Base-by-base conservation (phyloP, 345 rosid genomes). In the Eucalyptus leucophloia region DNA sequence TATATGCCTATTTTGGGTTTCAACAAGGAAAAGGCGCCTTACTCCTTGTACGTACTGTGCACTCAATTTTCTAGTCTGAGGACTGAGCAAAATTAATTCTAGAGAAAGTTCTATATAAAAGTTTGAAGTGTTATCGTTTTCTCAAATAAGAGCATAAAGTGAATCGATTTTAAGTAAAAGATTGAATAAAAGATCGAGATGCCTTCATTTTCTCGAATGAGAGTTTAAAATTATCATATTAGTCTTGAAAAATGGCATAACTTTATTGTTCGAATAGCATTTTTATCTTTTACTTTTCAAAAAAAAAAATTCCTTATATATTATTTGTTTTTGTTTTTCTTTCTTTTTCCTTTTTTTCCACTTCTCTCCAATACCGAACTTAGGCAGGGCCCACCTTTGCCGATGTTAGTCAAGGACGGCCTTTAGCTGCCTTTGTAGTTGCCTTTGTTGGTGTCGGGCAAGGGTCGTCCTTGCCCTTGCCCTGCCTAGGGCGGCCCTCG, bases 211-310 rank as follows among this genome's bases (percentile, higher is more conserved):
- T 51, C 0, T 18, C 4, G 8, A 1, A 53, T 19, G 8, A 53
- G 0, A 18, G 4, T 53, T 53, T 53, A 7, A 8, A 53, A 53
- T 53, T 2, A 53, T 53, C 24, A 53, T 53, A 19, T 8, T 0
- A 53, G 0, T 0, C 4, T 1, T 0, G 0, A 53, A 53, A 8
- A 53, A 53, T 1, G 2, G 11, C 1, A 0, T 19, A 53, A 19
- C 11, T 53, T 53, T 53, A 19, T 53, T 19, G 26, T 3, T 1
- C 0, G 0, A 19, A 3, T 4, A 53, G 23, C 56, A 53, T 3
- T 53, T 53, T 53, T 53, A 9, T 53, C 2, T 53, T 53, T 53
- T 53, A 51, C 9, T 23, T 51, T 51, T 51, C 0, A 7, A 51
- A 7, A 53, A 18, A 18, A 18, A 18, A 51, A 18, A 0, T 7